phyloP scores from a whole-genome alignment of 2,329 filamentous ascomycete genomes.

The Coniochaeta sp. region DNA sequence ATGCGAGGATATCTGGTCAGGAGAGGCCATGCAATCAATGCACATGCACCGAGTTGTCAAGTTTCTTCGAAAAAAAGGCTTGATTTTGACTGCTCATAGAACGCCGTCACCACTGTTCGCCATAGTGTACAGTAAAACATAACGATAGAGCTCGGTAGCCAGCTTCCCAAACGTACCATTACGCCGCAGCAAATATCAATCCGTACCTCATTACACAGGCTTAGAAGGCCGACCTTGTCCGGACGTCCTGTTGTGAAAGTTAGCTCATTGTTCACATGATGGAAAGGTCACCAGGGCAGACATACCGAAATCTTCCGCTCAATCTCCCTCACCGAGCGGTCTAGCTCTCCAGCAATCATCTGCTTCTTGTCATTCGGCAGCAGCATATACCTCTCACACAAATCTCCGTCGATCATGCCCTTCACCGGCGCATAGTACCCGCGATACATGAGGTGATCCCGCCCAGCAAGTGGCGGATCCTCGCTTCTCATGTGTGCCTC shows the following conservation, averaged over 20 bases:
- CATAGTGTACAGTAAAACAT: not conserved
- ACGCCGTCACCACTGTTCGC: not conserved
- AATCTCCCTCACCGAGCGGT: constrained; percentile 85
- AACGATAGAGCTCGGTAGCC: not conserved
- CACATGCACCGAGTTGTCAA: too few species aligned
- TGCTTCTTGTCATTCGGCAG: constrained; percentile 85
- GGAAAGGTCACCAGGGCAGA: not conserved
- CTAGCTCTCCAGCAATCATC: constrained; percentile 88
- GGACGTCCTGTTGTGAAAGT: constrained; percentile 38
- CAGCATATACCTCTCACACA: constrained; percentile 86
- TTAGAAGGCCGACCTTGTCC: constrained; percentile 53
- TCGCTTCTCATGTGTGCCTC: constrained; percentile 83
- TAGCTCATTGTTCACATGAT: constrained; percentile 7
- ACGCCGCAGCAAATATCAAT: not conserved
- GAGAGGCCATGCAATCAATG: not conserved
- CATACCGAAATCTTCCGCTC: constrained; percentile 83
- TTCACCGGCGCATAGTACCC: constrained; percentile 96
- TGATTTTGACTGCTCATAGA: not conserved
- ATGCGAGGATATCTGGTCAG: not conserved
- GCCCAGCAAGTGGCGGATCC: constrained; percentile 79
- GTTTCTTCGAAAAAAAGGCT: not conserved
- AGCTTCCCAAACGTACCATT: not conserved
- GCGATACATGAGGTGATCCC: constrained; percentile 93
- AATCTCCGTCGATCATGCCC: constrained; percentile 91
- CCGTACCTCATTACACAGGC: not conserved